Percentiles rank a stretch among this genome's conserved stretches.
Conservation (phyloP, 148 eudicot genomes). For the Chenopodium quinoa region DNA sequence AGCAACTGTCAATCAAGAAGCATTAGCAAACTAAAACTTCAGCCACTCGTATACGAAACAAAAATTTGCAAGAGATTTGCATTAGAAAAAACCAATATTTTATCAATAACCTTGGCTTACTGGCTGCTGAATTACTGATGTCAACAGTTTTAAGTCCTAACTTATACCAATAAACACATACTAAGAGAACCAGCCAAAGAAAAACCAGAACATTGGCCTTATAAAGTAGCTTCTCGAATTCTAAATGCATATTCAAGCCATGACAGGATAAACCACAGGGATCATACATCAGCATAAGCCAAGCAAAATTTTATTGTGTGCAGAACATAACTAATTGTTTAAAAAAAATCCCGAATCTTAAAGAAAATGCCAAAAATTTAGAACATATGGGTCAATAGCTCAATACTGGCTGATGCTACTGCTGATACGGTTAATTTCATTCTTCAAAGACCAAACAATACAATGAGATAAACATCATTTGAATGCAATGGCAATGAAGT, state of each 20-base stretch:
- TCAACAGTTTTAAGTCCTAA: neutral
- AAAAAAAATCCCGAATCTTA: neutral
- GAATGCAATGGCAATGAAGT: neutral
- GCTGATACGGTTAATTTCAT: neutral
- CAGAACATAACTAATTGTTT: neutral
- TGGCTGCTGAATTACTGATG: neutral
- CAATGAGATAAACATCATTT: neutral
- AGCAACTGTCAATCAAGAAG: neutral
- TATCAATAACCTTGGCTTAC: too few relatives aligned
- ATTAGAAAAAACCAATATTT: neutral
- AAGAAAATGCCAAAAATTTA: neutral
- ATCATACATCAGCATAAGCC: neutral
- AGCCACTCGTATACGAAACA: neutral
- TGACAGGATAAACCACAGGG: neutral
- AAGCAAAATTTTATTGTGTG: neutral
- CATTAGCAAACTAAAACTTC: neutral
- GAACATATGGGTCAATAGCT: neutral
- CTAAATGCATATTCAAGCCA: neutral
- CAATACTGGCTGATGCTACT: neutral
- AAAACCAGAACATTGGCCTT: neutral
- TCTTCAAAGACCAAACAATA: neutral
- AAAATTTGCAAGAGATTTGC: neutral
- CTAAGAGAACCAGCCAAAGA: neutral
- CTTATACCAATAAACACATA: neutral
- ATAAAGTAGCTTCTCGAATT: too few relatives aligned